Base-by-base conservation (phyloP, 148 eudicot genomes). In the Linanthus parryae region DNA sequence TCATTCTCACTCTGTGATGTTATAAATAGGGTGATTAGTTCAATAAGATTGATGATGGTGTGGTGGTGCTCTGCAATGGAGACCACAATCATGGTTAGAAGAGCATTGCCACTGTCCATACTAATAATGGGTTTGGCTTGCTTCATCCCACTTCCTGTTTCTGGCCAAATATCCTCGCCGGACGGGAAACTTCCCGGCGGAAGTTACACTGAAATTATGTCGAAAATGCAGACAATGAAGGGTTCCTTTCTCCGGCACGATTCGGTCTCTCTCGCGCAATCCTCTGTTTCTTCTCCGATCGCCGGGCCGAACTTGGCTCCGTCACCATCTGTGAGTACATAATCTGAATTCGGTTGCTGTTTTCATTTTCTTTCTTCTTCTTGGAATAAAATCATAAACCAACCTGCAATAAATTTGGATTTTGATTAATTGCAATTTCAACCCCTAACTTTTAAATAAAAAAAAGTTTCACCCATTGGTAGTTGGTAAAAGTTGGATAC, bases 141-240 rank as follows among this genome's bases (percentile, higher is more conserved):
- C 28, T 29, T 50, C 28, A 38, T 48, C 40, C 11, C 17, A 23
- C 20, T 40, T 14, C 1, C 22, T 23, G 60, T 48, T 2, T 20
- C 24, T n/a, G 49, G 62, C 5, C 42, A 33, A 8, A 29, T 14
- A 37, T 22, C 45, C 2, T 52, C 13, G 17, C 57, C 55, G 40
- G 57, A 20, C 24, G 14, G 21, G 4, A 8, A 42, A 17, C 21
- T 42, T 16, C 21, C 46, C 1, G 22, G 46, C 21, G 46, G 21
- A 17, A 21, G 21, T 17, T 42, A 42, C 21, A 15, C 4, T 4
- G 36, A 57, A 6, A 42, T 51, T 52, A 8, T 71, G 33, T 44
- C 38, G 14, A 55, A 56, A 52, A 7, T 61, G 67, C 54, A 61
- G 29, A 50, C 58, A 8, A 37, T 62, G 2, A 67, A 46, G 49